Conservation (phyloP, 2,329 filamentous ascomycete species). For the Apiospora rasikravindrae region DNA sequence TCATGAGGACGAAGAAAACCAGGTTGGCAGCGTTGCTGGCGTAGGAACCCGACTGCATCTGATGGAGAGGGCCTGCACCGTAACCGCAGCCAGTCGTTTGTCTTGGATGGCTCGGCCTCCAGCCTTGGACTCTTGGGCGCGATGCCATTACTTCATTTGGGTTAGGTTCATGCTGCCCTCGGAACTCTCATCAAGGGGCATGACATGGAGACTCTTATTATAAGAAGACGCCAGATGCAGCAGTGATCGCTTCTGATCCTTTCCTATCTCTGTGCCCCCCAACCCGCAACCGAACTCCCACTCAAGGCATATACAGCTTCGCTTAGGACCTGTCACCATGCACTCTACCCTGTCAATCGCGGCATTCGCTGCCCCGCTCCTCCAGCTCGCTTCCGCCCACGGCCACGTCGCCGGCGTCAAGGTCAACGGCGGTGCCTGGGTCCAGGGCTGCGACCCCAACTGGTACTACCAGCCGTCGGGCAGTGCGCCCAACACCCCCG, state of each 20-base stretch:
- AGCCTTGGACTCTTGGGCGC: background rate
- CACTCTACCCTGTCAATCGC: conserved; percentile 9
- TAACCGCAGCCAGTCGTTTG: background rate
- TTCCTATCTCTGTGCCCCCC: background rate
- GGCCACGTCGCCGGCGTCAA: conserved; percentile 31
- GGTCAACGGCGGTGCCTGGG: conserved; percentile 29
- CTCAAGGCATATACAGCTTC: background rate
- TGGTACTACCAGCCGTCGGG: conserved; percentile 33
- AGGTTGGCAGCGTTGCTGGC: background rate
- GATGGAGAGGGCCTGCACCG: background rate
- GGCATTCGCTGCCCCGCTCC: conserved; percentile 21
- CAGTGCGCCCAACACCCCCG: conserved; percentile 32
- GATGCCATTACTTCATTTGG: background rate
- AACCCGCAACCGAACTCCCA: background rate
- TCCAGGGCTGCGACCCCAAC: conserved; percentile 31
- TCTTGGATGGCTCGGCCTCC: background rate
- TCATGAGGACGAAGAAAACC: background rate
- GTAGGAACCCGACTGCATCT: background rate
- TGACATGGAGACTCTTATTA: background rate
- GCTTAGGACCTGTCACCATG: conserved; percentile 5
- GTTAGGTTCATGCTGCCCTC: background rate
- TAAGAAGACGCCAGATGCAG: background rate
- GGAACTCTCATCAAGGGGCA: background rate
- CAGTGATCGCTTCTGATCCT: background rate
- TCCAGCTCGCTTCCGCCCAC: conserved; percentile 29